phyloP scores from a whole-genome alignment of 352 stramenopile species.

The Aphanomyces invadans region DNA sequence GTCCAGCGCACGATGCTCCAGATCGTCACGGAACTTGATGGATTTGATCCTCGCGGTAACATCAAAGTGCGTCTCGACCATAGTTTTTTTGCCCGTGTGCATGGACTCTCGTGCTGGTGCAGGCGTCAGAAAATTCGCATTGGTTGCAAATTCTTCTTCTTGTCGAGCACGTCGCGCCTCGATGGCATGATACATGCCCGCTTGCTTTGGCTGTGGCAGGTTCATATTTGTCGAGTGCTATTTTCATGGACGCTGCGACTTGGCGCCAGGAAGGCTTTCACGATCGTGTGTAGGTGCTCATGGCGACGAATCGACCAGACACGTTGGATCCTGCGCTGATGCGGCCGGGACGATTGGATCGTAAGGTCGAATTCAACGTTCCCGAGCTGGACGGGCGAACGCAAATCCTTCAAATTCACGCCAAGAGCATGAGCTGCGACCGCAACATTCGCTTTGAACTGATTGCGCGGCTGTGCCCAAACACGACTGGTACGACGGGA shows the following conservation, averaged over 20 bases:
- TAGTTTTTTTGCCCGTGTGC: background rate
- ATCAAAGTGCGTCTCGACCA: slow-evolving; percentile 88
- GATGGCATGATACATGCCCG: too few species aligned
- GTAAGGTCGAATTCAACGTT: slow-evolving; percentile 99
- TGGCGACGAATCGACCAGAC: slow-evolving; percentile 97
- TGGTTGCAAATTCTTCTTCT: too few species aligned
- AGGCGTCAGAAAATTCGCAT: too few species aligned
- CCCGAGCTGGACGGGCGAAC: slow-evolving; percentile 97
- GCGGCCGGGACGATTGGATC: slow-evolving; percentile 94
- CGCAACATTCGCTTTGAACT: slow-evolving; percentile 98
- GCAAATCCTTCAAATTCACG: slow-evolving; percentile 99
- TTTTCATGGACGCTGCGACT: too few species aligned
- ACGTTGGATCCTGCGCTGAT: slow-evolving; percentile 95
- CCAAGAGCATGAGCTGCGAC: slow-evolving; percentile 99
- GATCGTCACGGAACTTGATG: slow-evolving; percentile 98
- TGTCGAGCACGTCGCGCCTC: too few species aligned
- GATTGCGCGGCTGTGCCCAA: slow-evolving; percentile 95
- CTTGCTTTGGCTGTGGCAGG: background rate
- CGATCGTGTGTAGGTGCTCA: slow-evolving; percentile 77
- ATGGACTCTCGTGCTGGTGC: too few species aligned
- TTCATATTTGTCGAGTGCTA: background rate
- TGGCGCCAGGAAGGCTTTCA: too few species aligned
- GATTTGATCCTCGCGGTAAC: slow-evolving; percentile 97
- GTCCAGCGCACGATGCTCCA: slow-evolving; percentile 99
- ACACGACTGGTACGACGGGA: slow-evolving; percentile 91